Conservation (phyloP, 495 filamentous ascomycete genomes). For the Aspergillus saccharolyticus region DNA sequence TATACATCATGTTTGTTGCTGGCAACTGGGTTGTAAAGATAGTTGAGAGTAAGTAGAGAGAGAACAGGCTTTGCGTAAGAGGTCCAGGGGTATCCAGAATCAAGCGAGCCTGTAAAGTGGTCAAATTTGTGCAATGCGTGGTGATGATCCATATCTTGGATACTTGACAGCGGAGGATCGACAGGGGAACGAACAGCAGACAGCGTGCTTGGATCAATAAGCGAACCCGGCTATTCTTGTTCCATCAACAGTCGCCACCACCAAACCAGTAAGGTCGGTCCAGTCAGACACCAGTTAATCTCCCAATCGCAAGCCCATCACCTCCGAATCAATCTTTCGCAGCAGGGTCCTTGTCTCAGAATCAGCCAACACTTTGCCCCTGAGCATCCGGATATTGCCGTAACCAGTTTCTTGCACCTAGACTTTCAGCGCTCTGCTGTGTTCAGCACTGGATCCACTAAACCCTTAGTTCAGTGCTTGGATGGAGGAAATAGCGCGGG, state of each 20-base stretch:
- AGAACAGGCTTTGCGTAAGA: background rate
- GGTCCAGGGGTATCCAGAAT: background rate
- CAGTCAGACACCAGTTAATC: background rate
- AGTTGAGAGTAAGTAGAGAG: background rate
- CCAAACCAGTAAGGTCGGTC: background rate
- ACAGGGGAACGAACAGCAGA: background rate
- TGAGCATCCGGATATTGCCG: background rate
- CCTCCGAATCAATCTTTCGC: background rate
- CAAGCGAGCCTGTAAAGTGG: background rate
- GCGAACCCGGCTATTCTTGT: background rate
- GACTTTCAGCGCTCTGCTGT: background rate
- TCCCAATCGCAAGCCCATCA: constrained; percentile 1
- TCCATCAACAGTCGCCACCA: background rate
- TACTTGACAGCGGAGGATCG: background rate
- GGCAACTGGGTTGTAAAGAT: background rate
- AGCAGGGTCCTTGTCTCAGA: background rate
- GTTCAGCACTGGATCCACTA: background rate
- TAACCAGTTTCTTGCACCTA: constrained; percentile 4
- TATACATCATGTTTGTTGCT: background rate
- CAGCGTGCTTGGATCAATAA: background rate
- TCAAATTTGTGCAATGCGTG: background rate
- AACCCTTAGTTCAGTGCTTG: background rate
- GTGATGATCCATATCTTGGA: background rate
- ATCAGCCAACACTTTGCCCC: background rate
- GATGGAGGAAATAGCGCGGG: constrained; percentile 5